Evolutionary conservation across 2,329 filamentous ascomycete species (phyloP).

Genomic region (Xylariaceae sp.): DNA sequence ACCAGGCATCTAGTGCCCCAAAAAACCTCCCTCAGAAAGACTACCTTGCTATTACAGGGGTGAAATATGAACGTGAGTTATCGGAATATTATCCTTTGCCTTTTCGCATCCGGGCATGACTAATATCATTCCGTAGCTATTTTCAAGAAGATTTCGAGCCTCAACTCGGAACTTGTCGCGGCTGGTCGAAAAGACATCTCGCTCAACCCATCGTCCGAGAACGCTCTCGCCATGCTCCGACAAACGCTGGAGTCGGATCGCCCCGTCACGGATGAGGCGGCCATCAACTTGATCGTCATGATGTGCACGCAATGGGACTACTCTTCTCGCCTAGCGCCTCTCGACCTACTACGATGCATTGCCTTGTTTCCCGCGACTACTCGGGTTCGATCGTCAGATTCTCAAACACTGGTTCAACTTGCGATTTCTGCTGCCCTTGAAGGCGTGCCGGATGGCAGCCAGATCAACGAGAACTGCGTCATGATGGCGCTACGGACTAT

Average conservation of each 20-base stretch:
- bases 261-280: constrained; percentile 47
- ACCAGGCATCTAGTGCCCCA: constrained; percentile 50
- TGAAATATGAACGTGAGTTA: constrained; percentile 59
- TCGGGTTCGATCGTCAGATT: constrained; percentile 50
- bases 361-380: constrained; percentile 68
- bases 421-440: constrained; percentile 40
- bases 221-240: constrained; percentile 59
- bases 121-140: constrained; percentile 47
- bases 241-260: constrained; percentile 60
- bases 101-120: background rate
- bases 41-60: constrained; percentile 74
- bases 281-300: constrained; percentile 65
- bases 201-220: constrained; percentile 69
- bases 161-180: constrained; percentile 71
- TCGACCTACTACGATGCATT: constrained; percentile 85
- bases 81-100: background rate
- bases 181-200: constrained; percentile 71
- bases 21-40: constrained; percentile 72
- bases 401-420: constrained; percentile 59
- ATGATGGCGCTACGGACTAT: constrained; percentile 85
- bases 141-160: constrained; percentile 70
- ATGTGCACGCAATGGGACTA: constrained; percentile 78
- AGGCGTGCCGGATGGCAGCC: constrained; percentile 52
- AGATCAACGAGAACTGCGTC: constrained; percentile 71
- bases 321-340: constrained; percentile 73